Base-by-base conservation (phyloP, 257 asterid species). In the Prunella vulgaris region DNA sequence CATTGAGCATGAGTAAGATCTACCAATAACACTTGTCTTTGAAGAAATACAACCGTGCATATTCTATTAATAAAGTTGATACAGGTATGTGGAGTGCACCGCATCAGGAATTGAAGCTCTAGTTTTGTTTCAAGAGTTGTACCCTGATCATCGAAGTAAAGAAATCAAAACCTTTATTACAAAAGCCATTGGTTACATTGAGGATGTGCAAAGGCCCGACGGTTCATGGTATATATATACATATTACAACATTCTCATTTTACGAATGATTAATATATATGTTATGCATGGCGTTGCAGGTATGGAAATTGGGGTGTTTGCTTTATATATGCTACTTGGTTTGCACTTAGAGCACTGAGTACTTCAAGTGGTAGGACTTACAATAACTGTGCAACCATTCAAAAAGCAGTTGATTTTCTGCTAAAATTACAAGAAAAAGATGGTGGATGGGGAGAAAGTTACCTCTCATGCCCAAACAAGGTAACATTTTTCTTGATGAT, bases 161-260 rank as follows among this genome's bases (percentile, higher is more conserved):
- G 95, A 89, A 77, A 86, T 87, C 5, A 74, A 84, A 32, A 79
- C 15, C 33, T 79, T 71, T 20, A 64, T 86, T 4, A 37, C 24
- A 10, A 82, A 79, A 61, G 96, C 89, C 17, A 81, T 56, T 10
- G 69, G 76, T 17, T 92, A 80, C 74, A 77, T 92, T 7, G 90
- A 89, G 72, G 74, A 76, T 57, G 35, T 81, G 18, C 95, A 92
- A 48, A 81, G 72, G 75, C 83, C 89, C 1, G 90, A 92, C 33
- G 98, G 98, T 49, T 92, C 98, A 37, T 92, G 98, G 28, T 25
- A 25, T n/a, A n/a, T n/a, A n/a, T n/a, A n/a, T n/a, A n/a, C n/a
- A n/a, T n/a, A n/a, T n/a, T n/a, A n/a, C n/a, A n/a, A n/a, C n/a
- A n/a, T n/a, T n/a, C n/a, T n/a, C n/a, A n/a, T n/a, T n/a, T n/a